Conservation (phyloP, 106 monocot species). For the Platanthera guangdongensis region DNA sequence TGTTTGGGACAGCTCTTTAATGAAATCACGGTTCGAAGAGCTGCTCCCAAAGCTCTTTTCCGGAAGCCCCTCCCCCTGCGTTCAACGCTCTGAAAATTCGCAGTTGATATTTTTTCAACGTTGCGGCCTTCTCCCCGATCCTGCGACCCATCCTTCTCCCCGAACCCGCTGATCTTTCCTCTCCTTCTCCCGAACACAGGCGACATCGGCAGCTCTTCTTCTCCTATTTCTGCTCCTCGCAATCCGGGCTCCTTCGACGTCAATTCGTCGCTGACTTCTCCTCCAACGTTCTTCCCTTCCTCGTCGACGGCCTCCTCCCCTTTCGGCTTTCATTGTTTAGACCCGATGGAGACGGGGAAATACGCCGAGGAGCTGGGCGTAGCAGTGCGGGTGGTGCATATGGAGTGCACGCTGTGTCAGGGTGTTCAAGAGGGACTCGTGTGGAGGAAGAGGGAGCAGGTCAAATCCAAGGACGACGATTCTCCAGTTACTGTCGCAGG, state of each 20-base stretch:
- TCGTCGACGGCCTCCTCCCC: neutral
- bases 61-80: too few species aligned
- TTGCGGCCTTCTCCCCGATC: too few species aligned
- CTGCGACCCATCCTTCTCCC: too few species aligned
- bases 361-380: slow-evolving; percentile 54
- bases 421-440: slow-evolving; percentile 54
- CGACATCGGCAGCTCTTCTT: neutral
- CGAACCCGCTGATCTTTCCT: too few species aligned
- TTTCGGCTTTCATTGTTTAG: slow-evolving; percentile 3
- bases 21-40: too few species aligned
- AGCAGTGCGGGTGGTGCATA: slow-evolving; percentile 74
- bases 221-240: neutral
- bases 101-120: too few species aligned
- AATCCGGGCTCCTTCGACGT: neutral
- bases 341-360: slow-evolving; percentile 15
- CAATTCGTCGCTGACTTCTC: slow-evolving; percentile 1
- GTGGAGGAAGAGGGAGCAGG: slow-evolving; percentile 14
- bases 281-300: neutral
- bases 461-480: slow-evolving; percentile 68
- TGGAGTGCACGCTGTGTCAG: slow-evolving; percentile 87
- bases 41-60: too few species aligned
- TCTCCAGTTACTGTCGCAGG: slow-evolving; percentile 93
- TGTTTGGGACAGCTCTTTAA: too few species aligned
- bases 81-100: too few species aligned
- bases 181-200: too few species aligned